A percentile compares a stretch with the other conserved stretches of the same genome.
Evolutionary conservation across 495 filamentous ascomycete species (phyloP).

Genomic region (Rostrohypoxylon terebratum): DNA sequence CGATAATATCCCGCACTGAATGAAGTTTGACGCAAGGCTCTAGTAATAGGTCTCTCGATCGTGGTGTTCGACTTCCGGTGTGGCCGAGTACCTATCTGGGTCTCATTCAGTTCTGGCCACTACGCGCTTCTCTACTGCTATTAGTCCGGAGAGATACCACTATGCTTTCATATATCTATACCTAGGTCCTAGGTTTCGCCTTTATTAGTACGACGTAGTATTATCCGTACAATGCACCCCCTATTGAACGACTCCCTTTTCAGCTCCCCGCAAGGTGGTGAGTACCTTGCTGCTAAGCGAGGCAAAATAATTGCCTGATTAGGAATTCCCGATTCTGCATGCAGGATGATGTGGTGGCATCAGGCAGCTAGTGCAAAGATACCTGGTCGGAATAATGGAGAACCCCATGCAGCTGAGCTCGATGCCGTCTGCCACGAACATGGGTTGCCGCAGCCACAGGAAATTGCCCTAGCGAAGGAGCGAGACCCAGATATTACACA

Average conservation of each 20-base stretch:
- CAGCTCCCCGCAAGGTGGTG: neutral
- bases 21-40: neutral
- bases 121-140: neutral
- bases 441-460: neutral
- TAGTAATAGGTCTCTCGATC: too few species aligned
- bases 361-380: conserved; percentile 2
- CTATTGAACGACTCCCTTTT: neutral
- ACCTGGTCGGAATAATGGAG: neutral
- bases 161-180: neutral
- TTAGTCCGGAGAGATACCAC: neutral
- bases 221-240: neutral
- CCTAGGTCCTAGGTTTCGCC: too few species aligned
- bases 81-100: neutral
- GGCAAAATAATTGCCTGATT: neutral
- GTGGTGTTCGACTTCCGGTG: neutral
- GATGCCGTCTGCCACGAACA: neutral
- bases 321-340: neutral
- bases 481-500: neutral
- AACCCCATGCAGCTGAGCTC: conserved; percentile 1
- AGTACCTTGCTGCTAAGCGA: neutral
- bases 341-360: neutral
- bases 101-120: neutral
- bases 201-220: neutral
- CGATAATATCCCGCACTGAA: neutral
- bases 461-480: neutral